Evolutionary conservation across 176 grass and related monocot species (phyloP), one percentile per base, ranked within the genome.

Genomic region (Eragrostis nindensis): DNA sequence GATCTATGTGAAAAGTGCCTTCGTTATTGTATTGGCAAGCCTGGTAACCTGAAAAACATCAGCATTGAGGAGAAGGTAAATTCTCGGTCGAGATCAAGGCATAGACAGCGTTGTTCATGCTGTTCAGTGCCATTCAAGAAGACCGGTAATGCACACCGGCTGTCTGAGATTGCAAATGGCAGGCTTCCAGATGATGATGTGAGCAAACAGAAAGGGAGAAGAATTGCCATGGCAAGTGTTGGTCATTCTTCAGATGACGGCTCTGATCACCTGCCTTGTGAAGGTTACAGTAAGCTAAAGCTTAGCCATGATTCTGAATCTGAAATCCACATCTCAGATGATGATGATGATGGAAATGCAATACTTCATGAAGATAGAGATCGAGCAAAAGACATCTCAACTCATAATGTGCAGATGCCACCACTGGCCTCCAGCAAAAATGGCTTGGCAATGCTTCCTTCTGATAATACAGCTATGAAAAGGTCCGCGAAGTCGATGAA

Each of bases 1-100:
- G 87, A 80, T 66, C 70, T 95, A 30, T 99, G 97, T 44, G 73
- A 85, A 55, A 84, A 45, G 38, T 96, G 97, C 57, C 69, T 86
- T 30, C 24, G 82, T 85, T 91, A 90, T 66, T 87, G 75, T 62
- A 65, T 29, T 59, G 43, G 66, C 25, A 77, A 86, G 45, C 66
- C 26, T 14, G 48, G 50, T 62, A 83, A 78, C 73, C 64, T 62
- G 46, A 73, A 70, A 61, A 57, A 41, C 52, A 70, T 76, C 46
- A 78, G 73, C n/a, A n/a, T 14, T 15, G 70, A 72, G 73, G 79
- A 89, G 73, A 81, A 82, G 79, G 49, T 45, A 19, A 66, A 78
- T 70, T 38, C 43, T 74, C 62, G 52, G n/a, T 7, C 26, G 0
- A 18, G 46, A 43, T 76, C 55, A 19, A 76, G 48, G 19, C 73